Conservation (phyloP, 2,329 filamentous ascomycete genomes). For the Septoria petroselini region DNA sequence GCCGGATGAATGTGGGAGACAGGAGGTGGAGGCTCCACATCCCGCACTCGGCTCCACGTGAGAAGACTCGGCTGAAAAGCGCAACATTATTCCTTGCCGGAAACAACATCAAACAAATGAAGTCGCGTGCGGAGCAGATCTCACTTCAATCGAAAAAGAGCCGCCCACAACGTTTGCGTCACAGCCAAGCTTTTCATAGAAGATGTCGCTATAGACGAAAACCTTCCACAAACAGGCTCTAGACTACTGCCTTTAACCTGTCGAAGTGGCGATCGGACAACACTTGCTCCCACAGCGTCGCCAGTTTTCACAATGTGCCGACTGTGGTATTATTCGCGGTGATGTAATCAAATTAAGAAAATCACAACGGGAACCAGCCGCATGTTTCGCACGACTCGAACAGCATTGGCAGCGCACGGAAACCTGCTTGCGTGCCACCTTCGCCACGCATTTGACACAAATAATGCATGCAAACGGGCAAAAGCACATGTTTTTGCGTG, state of each 20-base stretch:
- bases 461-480: too few species aligned
- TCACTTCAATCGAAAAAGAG: too few species aligned
- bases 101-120: not conserved
- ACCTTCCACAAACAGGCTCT: too few species aligned
- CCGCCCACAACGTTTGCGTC: too few species aligned
- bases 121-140: too few species aligned
- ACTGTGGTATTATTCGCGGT: too few species aligned
- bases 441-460: not conserved
- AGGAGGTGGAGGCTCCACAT: slow-evolving; percentile 1
- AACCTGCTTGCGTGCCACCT: not conserved
- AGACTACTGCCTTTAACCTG: too few species aligned
- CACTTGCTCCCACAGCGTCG: too few species aligned
- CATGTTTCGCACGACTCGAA: not conserved
- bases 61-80: slow-evolving; percentile 2
- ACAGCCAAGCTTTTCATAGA: not conserved
- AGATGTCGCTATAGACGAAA: not conserved
- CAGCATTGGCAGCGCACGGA: not conserved
- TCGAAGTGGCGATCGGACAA: too few species aligned
- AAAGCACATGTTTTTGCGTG: too few species aligned
- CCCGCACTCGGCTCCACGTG: slow-evolving; percentile 3
- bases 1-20: not conserved
- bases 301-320: not conserved
- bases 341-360: too few species aligned
- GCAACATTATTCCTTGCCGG: not conserved
- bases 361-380: not conserved